Conservation (phyloP, 345 rosid species). For the Microthlaspi erraticum region DNA sequence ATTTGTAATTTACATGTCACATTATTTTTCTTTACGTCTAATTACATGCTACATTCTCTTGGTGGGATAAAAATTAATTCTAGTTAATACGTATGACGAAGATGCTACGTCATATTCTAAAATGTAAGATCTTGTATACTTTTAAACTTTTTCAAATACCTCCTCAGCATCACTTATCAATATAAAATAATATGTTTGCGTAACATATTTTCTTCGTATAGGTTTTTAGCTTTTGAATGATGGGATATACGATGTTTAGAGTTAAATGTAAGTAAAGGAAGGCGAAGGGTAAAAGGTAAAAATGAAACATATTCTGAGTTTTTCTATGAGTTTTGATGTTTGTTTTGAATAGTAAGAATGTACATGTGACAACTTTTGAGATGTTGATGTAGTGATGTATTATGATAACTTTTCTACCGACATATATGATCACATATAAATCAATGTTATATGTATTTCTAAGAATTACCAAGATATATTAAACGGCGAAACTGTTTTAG, state of each 20-base stretch:
- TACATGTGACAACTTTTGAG: constrained; percentile 37
- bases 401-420: neutral
- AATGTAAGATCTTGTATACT: neutral
- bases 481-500: neutral
- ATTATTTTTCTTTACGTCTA: neutral
- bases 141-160: neutral
- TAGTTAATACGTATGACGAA: neutral
- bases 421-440: neutral
- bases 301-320: neutral
- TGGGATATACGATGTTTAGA: neutral
- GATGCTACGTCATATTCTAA: neutral
- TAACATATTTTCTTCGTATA: no score
- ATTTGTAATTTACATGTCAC: constrained; percentile 1
- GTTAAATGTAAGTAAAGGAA: neutral
- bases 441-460: neutral
- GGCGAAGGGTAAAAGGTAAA: neutral
- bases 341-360: constrained; percentile 16
- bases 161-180: neutral
- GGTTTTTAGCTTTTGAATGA: neutral
- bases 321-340: neutral
- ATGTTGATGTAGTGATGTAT: constrained; percentile 28
- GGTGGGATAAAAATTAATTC: neutral
- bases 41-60: neutral
- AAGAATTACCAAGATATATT: neutral
- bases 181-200: neutral